A percentile compares a stretch with the other conserved stretches of the same genome.
Evolutionary conservation across 345 rosid species (phyloP).

Genomic region (Murraya koenigii): DNA sequence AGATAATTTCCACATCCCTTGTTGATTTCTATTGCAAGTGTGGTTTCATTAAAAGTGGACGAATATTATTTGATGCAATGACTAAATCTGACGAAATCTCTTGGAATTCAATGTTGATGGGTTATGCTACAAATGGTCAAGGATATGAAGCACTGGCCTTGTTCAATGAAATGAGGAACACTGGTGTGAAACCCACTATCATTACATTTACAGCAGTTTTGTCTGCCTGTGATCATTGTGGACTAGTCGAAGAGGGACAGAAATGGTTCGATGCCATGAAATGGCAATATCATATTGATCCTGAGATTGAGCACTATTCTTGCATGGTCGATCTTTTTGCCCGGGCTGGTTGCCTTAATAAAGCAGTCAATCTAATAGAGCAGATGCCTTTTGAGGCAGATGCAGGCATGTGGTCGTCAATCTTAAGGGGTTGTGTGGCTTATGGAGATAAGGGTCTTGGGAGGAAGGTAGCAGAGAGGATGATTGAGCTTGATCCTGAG

Average conservation of each 20-base stretch:
- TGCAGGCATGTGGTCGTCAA: constrained; percentile 69
- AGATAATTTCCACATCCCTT: constrained; percentile 66
- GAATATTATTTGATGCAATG: constrained; percentile 59
- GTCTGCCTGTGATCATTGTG: constrained; percentile 84
- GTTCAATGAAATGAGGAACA: constrained; percentile 65
- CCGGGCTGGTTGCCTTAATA: constrained; percentile 69
- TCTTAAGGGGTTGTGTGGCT: constrained; percentile 72
- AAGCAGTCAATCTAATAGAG: constrained; percentile 56
- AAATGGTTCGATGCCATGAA: constrained; percentile 64
- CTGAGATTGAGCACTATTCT: constrained; percentile 69
- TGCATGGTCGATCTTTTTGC: constrained; percentile 82
- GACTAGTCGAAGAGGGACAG: constrained; percentile 69
- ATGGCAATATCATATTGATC: constrained; percentile 50
- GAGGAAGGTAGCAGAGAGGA: constrained; percentile 58
- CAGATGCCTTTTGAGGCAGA: constrained; percentile 63
- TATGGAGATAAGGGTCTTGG: constrained; percentile 67
- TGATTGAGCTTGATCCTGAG: constrained; percentile 77
- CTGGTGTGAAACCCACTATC: constrained; percentile 47
- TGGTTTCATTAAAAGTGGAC: constrained; percentile 49
- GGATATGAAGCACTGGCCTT: constrained; percentile 58
- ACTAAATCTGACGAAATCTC: constrained; percentile 56
- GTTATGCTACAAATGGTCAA: constrained; percentile 79
- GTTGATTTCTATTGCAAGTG: constrained; percentile 79
- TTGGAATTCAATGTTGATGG: constrained; percentile 87
- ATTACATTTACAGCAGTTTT: constrained; percentile 63